These are phyloP conservation scores for Austropuccinia psidii DNA, from an alignment of 1,284 basidiomycete genomes.

Conservation along the genomic window DNA sequence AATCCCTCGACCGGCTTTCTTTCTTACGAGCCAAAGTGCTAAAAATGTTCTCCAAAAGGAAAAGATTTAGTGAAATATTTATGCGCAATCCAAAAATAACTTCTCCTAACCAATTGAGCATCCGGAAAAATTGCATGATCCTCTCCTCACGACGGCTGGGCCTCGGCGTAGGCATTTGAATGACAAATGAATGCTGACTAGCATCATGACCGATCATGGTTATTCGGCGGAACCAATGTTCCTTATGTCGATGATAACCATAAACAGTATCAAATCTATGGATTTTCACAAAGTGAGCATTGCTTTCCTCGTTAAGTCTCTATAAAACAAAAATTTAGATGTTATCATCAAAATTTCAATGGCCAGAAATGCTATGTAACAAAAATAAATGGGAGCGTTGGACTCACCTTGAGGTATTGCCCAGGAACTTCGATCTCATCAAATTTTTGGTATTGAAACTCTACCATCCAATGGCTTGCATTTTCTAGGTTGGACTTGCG, in stretches of 20 bases:
- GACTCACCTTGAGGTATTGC: constrained; percentile 81
- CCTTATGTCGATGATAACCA: constrained; percentile 74
- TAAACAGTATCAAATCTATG: constrained; percentile 83
- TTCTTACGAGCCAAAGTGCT: constrained; percentile 80
- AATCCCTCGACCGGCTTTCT: constrained; percentile 83
- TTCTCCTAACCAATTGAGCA: constrained; percentile 71
- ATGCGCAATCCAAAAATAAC: constrained; percentile 40
- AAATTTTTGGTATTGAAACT: constrained; percentile 96
- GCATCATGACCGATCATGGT: constrained; percentile 90
- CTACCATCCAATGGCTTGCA: constrained; percentile 85
- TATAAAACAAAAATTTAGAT: constrained; percentile 31
- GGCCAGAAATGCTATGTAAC: not conserved
- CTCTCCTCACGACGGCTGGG: constrained; percentile 89
- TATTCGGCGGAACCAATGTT: constrained; percentile 81
- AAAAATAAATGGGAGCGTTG: not conserved
- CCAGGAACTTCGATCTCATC: constrained; percentile 98
- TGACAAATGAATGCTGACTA: constrained; percentile 76
- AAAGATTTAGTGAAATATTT: not conserved
- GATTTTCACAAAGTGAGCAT: constrained; percentile 84
- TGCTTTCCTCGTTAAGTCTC: constrained; percentile 79
- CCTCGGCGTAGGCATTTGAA: constrained; percentile 79
- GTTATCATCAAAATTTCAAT: not conserved
- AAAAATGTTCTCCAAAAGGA: not conserved
- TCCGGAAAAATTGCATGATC: constrained; percentile 81
- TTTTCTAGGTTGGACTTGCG: constrained; percentile 79